These are phyloP conservation scores for Colletotrichum sp. DNA, from an alignment of 2,329 filamentous ascomycete species.

Conservation along the genomic window DNA sequence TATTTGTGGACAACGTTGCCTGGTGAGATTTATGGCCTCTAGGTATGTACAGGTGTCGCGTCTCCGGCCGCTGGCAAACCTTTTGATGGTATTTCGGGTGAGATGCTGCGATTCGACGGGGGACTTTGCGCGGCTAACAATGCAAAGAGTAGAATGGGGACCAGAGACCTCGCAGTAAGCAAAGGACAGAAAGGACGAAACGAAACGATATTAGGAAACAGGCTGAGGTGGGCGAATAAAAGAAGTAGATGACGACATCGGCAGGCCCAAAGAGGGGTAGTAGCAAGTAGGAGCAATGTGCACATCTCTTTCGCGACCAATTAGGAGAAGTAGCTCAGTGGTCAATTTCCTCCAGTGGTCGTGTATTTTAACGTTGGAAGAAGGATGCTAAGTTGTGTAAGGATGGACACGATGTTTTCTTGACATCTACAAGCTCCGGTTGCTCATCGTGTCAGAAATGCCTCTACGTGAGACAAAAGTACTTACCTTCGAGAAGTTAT, in stretches of 20 bases:
- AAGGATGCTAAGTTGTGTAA: neutral
- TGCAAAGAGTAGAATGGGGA: neutral
- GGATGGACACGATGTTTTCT: neutral
- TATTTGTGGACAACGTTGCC: neutral
- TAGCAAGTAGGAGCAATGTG: neutral
- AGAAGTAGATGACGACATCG: neutral
- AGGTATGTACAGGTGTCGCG: neutral
- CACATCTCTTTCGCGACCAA: neutral
- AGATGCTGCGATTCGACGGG: neutral
- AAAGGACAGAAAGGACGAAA: neutral
- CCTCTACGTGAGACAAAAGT: neutral
- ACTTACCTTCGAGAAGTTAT: neutral
- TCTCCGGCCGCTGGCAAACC: neutral
- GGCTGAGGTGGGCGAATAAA: neutral
- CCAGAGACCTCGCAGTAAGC: neutral
- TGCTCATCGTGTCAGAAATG: neutral
- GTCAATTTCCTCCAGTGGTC: too few species aligned
- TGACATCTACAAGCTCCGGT: neutral
- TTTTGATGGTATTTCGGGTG: neutral
- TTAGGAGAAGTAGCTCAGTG: neutral
- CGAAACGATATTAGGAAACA: accelerated
- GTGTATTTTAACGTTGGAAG: neutral
- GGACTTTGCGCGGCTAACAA: neutral
- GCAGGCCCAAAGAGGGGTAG: neutral
- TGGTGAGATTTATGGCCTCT: neutral